Percentiles rank a stretch among this genome's conserved stretches.
Evolutionary conservation across 305 asterid species (phyloP).

Genomic region (Fraxinus sp.): DNA sequence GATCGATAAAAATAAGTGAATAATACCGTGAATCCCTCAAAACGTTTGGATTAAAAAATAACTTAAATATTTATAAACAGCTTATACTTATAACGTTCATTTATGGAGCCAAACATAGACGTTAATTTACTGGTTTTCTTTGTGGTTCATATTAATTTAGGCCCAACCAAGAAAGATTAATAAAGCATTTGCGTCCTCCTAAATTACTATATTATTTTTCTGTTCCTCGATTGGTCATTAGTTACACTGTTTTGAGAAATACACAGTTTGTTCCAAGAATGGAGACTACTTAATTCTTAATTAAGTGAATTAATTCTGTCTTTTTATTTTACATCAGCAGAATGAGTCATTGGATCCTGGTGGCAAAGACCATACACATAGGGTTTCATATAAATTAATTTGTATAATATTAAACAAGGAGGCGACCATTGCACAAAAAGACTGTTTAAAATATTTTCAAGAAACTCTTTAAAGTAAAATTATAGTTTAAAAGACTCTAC

Average conservation of each 20-base stretch:
- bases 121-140: constrained; percentile 1
- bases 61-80: background rate
- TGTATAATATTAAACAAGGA: background rate
- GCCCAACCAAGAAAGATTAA: constrained; percentile 37
- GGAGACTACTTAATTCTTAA: constrained; percentile 18
- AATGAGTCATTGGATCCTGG: constrained; percentile 24
- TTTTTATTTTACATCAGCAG: constrained; percentile 33
- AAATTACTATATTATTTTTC: background rate
- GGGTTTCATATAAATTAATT: background rate
- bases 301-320: background rate
- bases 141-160: constrained; percentile 41
- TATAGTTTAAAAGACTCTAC: too few relatives aligned
- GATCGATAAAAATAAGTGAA: background rate
- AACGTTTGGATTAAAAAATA: too few relatives aligned
- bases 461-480: too few relatives aligned
- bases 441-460: too few relatives aligned
- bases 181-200: constrained; percentile 21
- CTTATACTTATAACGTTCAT: too few relatives aligned
- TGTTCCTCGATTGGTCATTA: constrained; percentile 26
- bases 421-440: background rate
- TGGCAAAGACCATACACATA: constrained; percentile 1
- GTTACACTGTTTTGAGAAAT: constrained; percentile 10
- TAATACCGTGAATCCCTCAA: background rate
- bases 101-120: background rate
- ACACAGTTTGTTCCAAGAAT: background rate